Evolutionary conservation across 2,329 filamentous ascomycete species (phyloP), one percentile per base, ranked within the genome.

Genomic region (Diaporthe humulicola): DNA sequence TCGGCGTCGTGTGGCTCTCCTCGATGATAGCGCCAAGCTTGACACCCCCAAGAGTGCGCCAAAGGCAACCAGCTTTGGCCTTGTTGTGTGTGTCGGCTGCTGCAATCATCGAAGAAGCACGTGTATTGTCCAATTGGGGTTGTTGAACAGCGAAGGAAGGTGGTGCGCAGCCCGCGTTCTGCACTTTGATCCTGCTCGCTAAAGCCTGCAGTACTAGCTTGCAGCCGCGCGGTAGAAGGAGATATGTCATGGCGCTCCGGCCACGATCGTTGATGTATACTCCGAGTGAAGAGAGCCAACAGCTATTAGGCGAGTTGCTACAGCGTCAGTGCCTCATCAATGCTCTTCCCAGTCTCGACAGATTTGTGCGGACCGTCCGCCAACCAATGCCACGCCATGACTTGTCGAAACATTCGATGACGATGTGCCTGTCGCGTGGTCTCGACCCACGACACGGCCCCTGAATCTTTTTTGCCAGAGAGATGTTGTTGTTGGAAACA

Each of bases 161-260:
- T 56, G 64, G 64, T 69, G 48, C 45, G 57, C 15, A 54, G 48
- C 48, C 45, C 30, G 45, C 48, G 52, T 45, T 30, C 70, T 72
- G 57, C 57, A 72, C 45, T 12, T 40, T 54, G 45, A 56, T 64
- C 57, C 57, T 72, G 48, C 60, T 72, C 57, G 70, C 50, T 61
- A 61, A 72, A 58, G 57, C 36, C 30, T 42, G 57, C 57, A 54
- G 25, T 42, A 25, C 42, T 64, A 42, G 54, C 70, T 17, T 56
- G 45, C 45, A 72, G 70, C 70, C 57, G 70, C 70, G 70, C 70
- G 70, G 57, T 72, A 64, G 57, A 72, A 14, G 30, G 7, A 67
- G 57, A 25, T 19, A 22, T 54, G 28, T 52, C 28, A 61, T 30
- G 61, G 45, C 22, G 45, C 61, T 45, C 48, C 42, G 38, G 22